A percentile compares a stretch with the other conserved stretches of the same genome.
phyloP scores from a whole-genome alignment of 495 filamentous ascomycete genomes.

The Penicillium samsonianum region DNA sequence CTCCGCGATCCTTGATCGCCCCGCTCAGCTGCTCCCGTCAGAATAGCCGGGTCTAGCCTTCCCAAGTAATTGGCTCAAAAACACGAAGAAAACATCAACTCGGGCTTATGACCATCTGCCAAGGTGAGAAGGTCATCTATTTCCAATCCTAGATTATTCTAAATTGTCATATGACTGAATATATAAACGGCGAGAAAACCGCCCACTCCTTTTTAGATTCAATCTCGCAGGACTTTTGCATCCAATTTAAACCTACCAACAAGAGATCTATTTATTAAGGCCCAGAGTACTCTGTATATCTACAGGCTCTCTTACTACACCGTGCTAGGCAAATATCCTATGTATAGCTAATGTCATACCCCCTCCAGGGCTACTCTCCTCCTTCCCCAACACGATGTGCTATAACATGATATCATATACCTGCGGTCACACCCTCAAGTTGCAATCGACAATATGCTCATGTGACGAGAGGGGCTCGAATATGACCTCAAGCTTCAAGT shows the following conservation, averaged over 20 bases:
- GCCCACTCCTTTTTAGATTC: background rate
- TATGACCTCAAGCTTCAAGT: background rate
- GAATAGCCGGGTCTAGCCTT: background rate
- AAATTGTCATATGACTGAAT: background rate
- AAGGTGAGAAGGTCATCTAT: background rate
- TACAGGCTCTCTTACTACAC: background rate
- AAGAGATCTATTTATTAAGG: background rate
- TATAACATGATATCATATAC: background rate
- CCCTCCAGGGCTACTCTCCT: too few species aligned
- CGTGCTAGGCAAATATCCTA: too few species aligned
- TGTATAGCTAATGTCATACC: too few species aligned
- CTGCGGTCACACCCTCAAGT: background rate
- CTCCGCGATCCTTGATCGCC: background rate
- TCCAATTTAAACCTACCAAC: background rate
- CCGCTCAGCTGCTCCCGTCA: background rate
- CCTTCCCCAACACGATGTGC: background rate
- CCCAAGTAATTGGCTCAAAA: too few species aligned
- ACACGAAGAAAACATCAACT: background rate
- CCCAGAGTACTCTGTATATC: background rate
- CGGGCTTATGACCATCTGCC: background rate
- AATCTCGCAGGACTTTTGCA: too few species aligned
- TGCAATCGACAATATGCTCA: background rate
- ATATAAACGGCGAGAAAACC: background rate
- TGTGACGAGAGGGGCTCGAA: background rate
- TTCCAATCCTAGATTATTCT: background rate